Percentiles rank a stretch among this genome's conserved stretches.
Evolutionary conservation across 2,329 filamentous ascomycete species (phyloP).

Genomic region (Fusarium marasasianum): DNA sequence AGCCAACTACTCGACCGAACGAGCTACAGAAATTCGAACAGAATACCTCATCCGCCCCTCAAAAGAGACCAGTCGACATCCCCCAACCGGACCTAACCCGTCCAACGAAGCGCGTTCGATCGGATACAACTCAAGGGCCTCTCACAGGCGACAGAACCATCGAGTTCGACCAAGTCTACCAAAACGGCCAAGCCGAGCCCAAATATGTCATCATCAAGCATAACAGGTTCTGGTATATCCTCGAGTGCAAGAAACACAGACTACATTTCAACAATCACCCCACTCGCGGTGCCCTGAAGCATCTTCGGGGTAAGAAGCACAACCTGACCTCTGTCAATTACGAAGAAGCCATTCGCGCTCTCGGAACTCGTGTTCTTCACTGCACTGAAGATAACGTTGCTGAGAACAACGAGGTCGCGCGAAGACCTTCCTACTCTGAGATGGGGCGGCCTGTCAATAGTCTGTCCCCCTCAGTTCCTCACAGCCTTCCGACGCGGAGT

Average conservation of each 20-base stretch:
- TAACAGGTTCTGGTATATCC: slow-evolving; percentile 1
- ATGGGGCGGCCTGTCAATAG: neutral
- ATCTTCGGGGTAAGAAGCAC: neutral
- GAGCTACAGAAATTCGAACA: neutral
- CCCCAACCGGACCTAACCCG: neutral
- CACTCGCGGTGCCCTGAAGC: neutral
- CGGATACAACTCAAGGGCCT: rapidly evolving
- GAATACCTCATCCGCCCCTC: rapidly evolving
- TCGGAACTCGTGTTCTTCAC: slow-evolving; percentile 8
- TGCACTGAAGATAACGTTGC: neutral
- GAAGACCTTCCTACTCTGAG: neutral
- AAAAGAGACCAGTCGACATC: neutral
- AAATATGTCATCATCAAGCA: neutral
- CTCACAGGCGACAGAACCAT: neutral
- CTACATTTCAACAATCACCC: neutral
- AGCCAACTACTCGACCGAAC: neutral
- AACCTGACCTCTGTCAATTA: too few species aligned
- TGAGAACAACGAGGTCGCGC: neutral
- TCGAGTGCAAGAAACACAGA: neutral
- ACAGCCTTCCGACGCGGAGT: neutral
- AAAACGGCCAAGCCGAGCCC: neutral
- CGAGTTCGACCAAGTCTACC: slow-evolving; percentile 18
- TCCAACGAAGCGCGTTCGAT: neutral
- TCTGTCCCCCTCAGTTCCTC: rapidly evolving
- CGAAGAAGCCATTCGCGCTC: neutral